Evolutionary conservation across 2,329 filamentous ascomycete genomes (phyloP).

Genomic region (Aspergillus arachidicola): DNA sequence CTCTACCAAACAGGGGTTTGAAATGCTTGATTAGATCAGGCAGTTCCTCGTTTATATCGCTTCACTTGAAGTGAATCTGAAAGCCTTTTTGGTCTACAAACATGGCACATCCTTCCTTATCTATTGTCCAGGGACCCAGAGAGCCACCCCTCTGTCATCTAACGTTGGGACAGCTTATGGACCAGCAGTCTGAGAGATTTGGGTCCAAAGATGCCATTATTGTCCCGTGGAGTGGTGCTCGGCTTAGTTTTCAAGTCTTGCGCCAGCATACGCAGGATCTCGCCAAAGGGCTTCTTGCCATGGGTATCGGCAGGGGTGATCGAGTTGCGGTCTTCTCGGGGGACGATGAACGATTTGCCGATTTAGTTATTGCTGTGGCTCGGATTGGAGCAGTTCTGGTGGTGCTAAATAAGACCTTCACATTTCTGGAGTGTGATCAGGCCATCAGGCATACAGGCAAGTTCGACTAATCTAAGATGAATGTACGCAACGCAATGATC

Average conservation of each 20-base stretch:
- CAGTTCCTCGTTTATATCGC: neutral
- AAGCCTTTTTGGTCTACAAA: no score
- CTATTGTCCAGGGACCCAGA: neutral
- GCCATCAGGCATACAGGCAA: conserved; percentile 1
- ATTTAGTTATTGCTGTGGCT: conserved; percentile 68
- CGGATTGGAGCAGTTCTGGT: conserved; percentile 60
- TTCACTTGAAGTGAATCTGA: neutral
- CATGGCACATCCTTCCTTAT: neutral
- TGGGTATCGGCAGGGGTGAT: conserved; percentile 65
- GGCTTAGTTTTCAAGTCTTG: conserved; percentile 1
- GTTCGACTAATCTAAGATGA: neutral
- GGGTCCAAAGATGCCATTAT: conserved; percentile 5
- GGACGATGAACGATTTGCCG: conserved; percentile 53
- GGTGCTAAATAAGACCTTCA: conserved; percentile 77
- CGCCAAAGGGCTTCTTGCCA: conserved; percentile 51
- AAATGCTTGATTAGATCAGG: neutral
- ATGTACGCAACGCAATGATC: neutral
- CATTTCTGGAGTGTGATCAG: conserved; percentile 29
- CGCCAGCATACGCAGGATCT: neutral
- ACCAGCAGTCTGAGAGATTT: neutral
- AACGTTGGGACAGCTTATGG: neutral
- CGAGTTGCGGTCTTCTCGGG: conserved; percentile 69
- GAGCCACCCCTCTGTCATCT: neutral
- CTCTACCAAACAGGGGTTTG: neutral
- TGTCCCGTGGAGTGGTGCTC: neutral